Base-by-base conservation (phyloP, 768 basidiomycete species). In the Psilocybe sp. region DNA sequence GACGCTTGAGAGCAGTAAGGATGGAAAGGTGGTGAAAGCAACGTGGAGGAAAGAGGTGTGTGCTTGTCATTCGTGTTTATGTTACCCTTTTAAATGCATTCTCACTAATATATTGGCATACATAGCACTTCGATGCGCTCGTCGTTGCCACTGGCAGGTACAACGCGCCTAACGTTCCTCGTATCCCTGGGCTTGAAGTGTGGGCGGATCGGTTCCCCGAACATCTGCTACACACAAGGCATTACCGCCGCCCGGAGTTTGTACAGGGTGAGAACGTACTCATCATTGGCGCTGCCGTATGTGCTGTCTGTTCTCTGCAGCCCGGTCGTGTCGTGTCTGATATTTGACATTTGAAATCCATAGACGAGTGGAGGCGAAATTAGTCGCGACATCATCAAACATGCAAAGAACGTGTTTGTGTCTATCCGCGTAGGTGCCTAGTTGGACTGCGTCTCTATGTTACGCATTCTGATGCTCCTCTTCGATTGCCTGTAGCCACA, bases 251-350 rank as follows among this genome's bases (percentile, higher is more conserved):
- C 43, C 76, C 77, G 0, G 67, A 75, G 19, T 32, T 49, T 1
- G 71, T 65, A 37, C 28, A 47, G 12, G 67, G 69, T 41, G 58
- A 76, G 50, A 75, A 69, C 1, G 69, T 75, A 0, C 64, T 78
- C 1, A 62, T 78, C 44, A 60, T 78, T 34, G 75, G 76, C n/a
- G 69, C 68, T 12, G 64, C 66, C 9, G 71, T 72, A 36, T 43
- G 71, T 59, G 6, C 7, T 20, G n/a, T 14, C 36, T 46, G 20
- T 10, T n/a, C 28, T 43, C 38, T 19, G 16, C 18, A 3, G 19
- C 15, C 7, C 3, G 23, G 3, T 28, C 23, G 23, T 28, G 23
- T 28, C 3, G 3, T n/a, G n/a, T 28, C 36, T 19, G 19, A 37
- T 41, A 10, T 9, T 50, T 40, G 23, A 7, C 23, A 51, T n/a